Percentiles rank a stretch among this genome's conserved stretches.
These are phyloP conservation scores for Akebia trifoliata DNA, from an alignment of 164 flowering plant genomes.

Conservation along the genomic window DNA sequence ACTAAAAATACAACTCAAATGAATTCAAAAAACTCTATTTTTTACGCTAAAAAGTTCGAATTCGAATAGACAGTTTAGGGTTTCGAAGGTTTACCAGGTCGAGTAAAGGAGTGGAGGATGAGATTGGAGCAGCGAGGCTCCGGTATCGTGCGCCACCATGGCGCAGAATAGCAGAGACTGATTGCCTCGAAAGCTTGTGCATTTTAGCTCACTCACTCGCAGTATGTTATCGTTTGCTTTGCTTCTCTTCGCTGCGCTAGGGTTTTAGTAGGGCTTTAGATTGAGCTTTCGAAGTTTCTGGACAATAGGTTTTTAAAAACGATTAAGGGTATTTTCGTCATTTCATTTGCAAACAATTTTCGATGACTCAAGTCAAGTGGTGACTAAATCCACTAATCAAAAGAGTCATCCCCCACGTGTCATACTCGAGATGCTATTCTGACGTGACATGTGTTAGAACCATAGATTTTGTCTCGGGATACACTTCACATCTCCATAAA, in stretches of 20 bases:
- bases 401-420: too few species aligned
- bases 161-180: constrained; percentile 42
- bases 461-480: too few species aligned
- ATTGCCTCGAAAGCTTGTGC: constrained; percentile 56
- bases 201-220: constrained; percentile 27
- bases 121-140: constrained; percentile 24
- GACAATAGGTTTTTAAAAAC: neutral
- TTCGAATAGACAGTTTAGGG: neutral
- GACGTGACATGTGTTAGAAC: too few species aligned
- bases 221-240: too few species aligned
- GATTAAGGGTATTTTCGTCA: neutral
- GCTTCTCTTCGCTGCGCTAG: too few species aligned
- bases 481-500: too few species aligned
- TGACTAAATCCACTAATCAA: too few species aligned
- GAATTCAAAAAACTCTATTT: too few species aligned
- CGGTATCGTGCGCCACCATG: constrained; percentile 28
- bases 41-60: neutral
- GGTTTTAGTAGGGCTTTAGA: constrained; percentile 12
- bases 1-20: neutral
- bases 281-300: neutral
- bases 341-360: too few species aligned
- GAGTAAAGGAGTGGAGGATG: constrained; percentile 17
- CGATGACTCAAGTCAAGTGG: too few species aligned
- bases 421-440: too few species aligned
- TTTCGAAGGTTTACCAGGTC: constrained; percentile 29